Percentiles rank a stretch among this genome's conserved stretches.
Conservation (phyloP, 2,329 filamentous ascomycete genomes). For the Aspergillus udagawae region DNA sequence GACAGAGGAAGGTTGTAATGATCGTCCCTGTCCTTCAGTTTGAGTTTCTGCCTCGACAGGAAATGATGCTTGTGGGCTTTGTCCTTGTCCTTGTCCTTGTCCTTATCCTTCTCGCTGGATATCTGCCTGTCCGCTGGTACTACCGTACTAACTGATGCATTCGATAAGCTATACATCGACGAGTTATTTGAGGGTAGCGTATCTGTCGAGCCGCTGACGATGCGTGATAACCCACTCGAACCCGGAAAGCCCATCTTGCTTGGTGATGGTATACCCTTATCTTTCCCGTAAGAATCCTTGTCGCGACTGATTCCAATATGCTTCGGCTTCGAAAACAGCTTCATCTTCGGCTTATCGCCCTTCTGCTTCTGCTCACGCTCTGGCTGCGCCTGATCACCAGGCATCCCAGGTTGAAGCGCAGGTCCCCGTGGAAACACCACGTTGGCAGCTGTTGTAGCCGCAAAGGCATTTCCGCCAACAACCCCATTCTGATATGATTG, state of each 20-base stretch:
- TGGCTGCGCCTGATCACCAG: constrained; percentile 23
- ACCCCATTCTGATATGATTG: constrained; percentile 48
- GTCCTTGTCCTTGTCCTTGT: constrained; percentile 43
- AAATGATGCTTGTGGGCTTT: constrained; percentile 58
- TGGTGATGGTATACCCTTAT: constrained; percentile 56
- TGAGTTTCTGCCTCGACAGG: constrained; percentile 61
- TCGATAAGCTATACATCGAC: constrained; percentile 59
- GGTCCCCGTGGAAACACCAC: constrained; percentile 56
- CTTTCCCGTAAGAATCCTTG: constrained; percentile 46
- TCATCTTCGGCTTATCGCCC: constrained; percentile 63
- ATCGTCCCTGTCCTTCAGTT: constrained; percentile 60
- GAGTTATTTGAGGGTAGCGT: constrained; percentile 49
- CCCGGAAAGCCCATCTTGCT: constrained; percentile 51
- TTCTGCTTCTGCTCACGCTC: constrained; percentile 48
- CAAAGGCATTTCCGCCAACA: constrained; percentile 48
- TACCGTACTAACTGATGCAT: constrained; percentile 59
- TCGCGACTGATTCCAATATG: constrained; percentile 60
- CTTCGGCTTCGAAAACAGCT: constrained; percentile 65
- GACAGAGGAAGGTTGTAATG: constrained; percentile 56
- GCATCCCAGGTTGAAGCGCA: constrained; percentile 23
- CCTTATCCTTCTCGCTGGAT: constrained; percentile 38
- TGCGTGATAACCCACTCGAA: constrained; percentile 49
- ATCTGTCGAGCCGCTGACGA: constrained; percentile 59
- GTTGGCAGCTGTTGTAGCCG: constrained; percentile 61
- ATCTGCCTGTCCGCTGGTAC: constrained; percentile 46